Evolutionary conservation across 1,139 yeast species (phyloP).

Genomic region (Yamadazyma membranifaciens): DNA sequence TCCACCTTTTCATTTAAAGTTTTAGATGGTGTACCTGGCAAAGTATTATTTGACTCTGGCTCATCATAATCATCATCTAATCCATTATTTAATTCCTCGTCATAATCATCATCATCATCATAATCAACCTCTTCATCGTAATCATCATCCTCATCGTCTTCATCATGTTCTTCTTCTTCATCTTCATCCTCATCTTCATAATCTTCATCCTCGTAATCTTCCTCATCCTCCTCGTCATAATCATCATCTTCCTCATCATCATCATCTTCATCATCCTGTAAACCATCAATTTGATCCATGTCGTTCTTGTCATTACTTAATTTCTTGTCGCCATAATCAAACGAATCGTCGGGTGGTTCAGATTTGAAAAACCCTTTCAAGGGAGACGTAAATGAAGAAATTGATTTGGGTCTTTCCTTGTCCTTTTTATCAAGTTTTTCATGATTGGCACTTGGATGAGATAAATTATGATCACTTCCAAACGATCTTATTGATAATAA

Average conservation of each 20-base stretch:
- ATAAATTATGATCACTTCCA: constrained; percentile 10
- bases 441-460: neutral
- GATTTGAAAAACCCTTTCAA: constrained; percentile 36
- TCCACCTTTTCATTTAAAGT: neutral
- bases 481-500: constrained; percentile 19
- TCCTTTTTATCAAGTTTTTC: constrained; percentile 7
- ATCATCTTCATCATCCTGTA: constrained; percentile 23
- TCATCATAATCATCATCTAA: neutral
- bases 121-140: constrained; percentile 6
- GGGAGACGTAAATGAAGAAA: constrained; percentile 42
- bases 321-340: constrained; percentile 14
- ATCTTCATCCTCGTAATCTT: constrained; percentile 24
- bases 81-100: constrained; percentile 7
- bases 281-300: constrained; percentile 25
- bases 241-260: constrained; percentile 24
- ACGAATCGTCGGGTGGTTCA: constrained; percentile 16
- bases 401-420: constrained; percentile 34
- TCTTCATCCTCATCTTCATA: constrained; percentile 17
- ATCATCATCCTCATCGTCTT: constrained; percentile 7
- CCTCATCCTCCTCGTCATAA: constrained; percentile 24
- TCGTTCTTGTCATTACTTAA: constrained; percentile 19
- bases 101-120: constrained; percentile 7
- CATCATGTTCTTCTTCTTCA: constrained; percentile 14
- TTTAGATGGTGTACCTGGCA: neutral
- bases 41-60: neutral